These are phyloP conservation scores for Sporopachydermia lactativora DNA, from an alignment of 805 yeast species.

Conservation along the genomic window DNA sequence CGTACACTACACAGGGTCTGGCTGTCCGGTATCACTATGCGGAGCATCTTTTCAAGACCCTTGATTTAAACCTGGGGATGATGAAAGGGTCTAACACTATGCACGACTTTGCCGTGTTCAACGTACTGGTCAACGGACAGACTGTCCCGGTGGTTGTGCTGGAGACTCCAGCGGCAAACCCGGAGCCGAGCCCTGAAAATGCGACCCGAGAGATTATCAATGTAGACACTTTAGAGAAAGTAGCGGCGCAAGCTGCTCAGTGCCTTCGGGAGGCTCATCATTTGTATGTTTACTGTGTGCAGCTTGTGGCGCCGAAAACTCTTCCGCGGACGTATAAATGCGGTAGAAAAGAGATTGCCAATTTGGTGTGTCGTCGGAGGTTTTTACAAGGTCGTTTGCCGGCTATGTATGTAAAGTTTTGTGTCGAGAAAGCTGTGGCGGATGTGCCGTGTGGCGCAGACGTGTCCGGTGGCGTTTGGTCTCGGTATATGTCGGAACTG, in stretches of 20 bases:
- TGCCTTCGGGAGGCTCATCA: constrained; percentile 44
- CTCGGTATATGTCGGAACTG: constrained; percentile 54
- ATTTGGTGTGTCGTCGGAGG: constrained; percentile 64
- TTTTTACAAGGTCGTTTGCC: constrained; percentile 67
- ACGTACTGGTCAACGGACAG: constrained; percentile 63
- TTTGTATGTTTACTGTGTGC: constrained; percentile 67
- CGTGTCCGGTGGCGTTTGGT: constrained; percentile 73
- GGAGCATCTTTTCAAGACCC: constrained; percentile 72
- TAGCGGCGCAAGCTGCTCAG: constrained; percentile 32
- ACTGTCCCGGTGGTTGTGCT: constrained; percentile 74
- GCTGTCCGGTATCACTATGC: constrained; percentile 56
- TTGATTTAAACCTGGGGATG: constrained; percentile 28
- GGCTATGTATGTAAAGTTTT: constrained; percentile 75
- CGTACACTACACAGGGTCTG: not conserved
- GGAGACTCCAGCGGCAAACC: constrained; percentile 47
- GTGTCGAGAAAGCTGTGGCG: constrained; percentile 45
- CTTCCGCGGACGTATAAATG: constrained; percentile 74
- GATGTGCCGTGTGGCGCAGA: constrained; percentile 66
- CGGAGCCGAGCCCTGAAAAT: constrained; percentile 13
- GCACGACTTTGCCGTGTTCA: constrained; percentile 83
- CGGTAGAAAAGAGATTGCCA: constrained; percentile 88
- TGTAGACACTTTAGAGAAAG: constrained; percentile 29
- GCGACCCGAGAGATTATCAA: constrained; percentile 18
- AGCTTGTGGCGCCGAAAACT: constrained; percentile 67
- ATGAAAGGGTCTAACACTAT: constrained; percentile 1